A percentile compares a stretch with the other conserved stretches of the same genome.
Conservation (phyloP, 139 green algal species). For the Chlamydomonas incerta region DNA sequence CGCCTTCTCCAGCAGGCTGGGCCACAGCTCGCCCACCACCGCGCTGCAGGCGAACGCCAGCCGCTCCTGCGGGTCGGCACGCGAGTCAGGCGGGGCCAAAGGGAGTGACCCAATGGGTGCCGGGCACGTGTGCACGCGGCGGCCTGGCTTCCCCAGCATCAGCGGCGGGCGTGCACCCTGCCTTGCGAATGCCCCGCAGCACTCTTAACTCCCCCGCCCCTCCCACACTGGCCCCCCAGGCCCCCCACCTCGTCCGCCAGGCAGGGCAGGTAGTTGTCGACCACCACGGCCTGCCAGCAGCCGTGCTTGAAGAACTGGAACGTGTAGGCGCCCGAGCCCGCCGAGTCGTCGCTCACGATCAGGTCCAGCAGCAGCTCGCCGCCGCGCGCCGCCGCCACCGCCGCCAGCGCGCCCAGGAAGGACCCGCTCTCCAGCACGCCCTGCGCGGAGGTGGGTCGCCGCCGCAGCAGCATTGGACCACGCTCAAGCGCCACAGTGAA, state of each 20-base stretch:
- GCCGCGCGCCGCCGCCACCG: constrained; percentile 48
- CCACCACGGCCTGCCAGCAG: constrained; percentile 62
- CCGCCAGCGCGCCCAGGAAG: constrained; percentile 65
- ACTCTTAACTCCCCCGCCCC: constrained; percentile 3
- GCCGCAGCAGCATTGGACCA: too few relatives aligned
- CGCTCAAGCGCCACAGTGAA: too few relatives aligned
- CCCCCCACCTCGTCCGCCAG: constrained; percentile 27
- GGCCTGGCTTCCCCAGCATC: too few relatives aligned
- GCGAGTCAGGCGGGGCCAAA: neutral
- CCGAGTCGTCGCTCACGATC: constrained; percentile 57
- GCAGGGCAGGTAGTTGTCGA: constrained; percentile 49
- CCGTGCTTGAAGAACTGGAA: constrained; percentile 80
- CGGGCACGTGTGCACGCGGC: too few relatives aligned
- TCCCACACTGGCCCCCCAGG: constrained; percentile 11
- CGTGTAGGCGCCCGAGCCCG: constrained; percentile 45
- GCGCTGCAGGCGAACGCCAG: constrained; percentile 44
- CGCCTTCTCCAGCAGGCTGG: constrained; percentile 69
- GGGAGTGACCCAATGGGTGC: neutral
- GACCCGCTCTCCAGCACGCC: constrained; percentile 43
- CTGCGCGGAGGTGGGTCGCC: constrained; percentile 5
- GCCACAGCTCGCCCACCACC: constrained; percentile 69
- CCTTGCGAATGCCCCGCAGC: too few relatives aligned
- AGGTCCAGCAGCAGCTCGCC: constrained; percentile 67
- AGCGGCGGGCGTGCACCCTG: too few relatives aligned
- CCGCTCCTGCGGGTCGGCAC: neutral